Evolutionary conservation across 306 rosid species (phyloP), one percentile per base, ranked within the genome.

Genomic region (Cicer yamashitae): DNA sequence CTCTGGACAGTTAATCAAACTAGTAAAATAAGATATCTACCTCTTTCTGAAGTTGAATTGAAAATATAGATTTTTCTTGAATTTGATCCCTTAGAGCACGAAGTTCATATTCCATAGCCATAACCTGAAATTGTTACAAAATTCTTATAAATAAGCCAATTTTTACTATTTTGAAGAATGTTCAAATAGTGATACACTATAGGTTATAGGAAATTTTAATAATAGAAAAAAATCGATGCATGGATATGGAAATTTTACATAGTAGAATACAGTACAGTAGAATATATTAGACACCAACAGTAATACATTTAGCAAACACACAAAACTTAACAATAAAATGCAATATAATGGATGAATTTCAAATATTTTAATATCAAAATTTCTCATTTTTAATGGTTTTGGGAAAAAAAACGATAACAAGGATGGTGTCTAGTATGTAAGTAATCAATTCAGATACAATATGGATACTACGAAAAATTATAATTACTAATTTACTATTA

Each of bases 101-200:
- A 50, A 94, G 91, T 81, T 94, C 98, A 51, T 89, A 86, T 76
- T 94, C 97, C 97, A 94, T 91, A 79, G 93, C 97, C 87, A 89
- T 85, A 74, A 91, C 92, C 98, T 94, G 80, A 84, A 80, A 71
- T 74, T 50, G 78, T 60, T 41, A 79, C 15, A 70, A 48, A 71
- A 69, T 8, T 83, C 45, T 60, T 8, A 56, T 65, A 50, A 68
- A 66, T 51, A 43, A 57, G 64, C 8, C 7, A 66, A 10, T 47
- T 37, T 30, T 61, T 53, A 76, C 59, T 67, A 20, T 22, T 74
- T 43, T 48, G 38, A 74, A 62, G 47, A 83, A 60, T 18, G 50
- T 73, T 64, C 50, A 59, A 38, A 41, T 68, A 68, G 56, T 14
- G 10, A 68, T 40, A 53, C 8, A 52, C 70, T 62, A 17, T 38